These are phyloP conservation scores for Termitomyces sp. DNA, from an alignment of 768 basidiomycete genomes.

Conservation along the genomic window DNA sequence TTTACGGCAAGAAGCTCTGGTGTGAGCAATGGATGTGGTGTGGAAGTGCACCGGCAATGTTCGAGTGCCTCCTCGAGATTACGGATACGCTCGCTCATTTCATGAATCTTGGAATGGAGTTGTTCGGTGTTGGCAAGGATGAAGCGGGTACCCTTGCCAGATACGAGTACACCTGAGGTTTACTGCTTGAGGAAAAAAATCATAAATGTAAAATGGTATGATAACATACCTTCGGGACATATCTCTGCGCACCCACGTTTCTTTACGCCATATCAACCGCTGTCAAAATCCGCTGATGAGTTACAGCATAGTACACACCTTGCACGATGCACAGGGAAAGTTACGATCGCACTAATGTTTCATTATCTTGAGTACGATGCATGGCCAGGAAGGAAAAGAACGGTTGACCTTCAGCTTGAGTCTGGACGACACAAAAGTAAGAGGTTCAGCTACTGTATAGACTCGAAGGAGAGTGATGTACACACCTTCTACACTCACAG, in stretches of 20 bases:
- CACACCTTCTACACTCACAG: constrained; percentile 59
- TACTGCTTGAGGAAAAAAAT: neutral
- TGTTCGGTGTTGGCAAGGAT: constrained; percentile 68
- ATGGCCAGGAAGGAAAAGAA: constrained; percentile 8
- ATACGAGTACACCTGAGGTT: constrained; percentile 53
- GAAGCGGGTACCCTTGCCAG: constrained; percentile 64
- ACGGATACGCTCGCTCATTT: constrained; percentile 65
- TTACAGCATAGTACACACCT: constrained; percentile 17
- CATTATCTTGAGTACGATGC: constrained; percentile 1
- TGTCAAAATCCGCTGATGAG: constrained; percentile 4
- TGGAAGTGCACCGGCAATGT: constrained; percentile 18
- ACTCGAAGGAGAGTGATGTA: neutral
- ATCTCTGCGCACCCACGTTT: constrained; percentile 67
- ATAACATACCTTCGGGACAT: constrained; percentile 54
- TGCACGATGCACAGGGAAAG: constrained; percentile 48
- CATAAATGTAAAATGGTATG: neutral
- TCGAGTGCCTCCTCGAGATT: constrained; percentile 56
- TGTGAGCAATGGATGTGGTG: constrained; percentile 48
- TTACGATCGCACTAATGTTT: constrained; percentile 43
- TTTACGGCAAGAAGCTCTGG: constrained; percentile 51
- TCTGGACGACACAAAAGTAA: constrained; percentile 17
- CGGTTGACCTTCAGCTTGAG: constrained; percentile 55
- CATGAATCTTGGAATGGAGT: constrained; percentile 59
- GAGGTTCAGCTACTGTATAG: neutral
- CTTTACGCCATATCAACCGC: constrained; percentile 20